Conservation (phyloP, 331 rosid genomes). For the Erythrophleum ivorense region DNA sequence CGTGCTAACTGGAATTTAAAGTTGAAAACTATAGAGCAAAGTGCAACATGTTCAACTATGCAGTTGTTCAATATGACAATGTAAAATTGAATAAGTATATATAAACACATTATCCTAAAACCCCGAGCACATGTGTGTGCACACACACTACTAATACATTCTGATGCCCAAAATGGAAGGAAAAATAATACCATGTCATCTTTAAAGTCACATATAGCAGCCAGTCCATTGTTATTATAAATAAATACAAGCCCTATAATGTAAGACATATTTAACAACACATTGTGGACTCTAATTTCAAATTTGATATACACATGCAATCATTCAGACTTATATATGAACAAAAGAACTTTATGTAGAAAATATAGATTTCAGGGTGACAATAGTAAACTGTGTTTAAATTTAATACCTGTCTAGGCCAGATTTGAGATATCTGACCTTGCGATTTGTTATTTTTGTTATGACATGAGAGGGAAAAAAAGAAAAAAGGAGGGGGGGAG, state of each 20-base stretch:
- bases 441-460: neutral
- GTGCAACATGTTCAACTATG: neutral
- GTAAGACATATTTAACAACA: neutral
- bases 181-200: neutral
- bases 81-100: neutral
- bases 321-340: neutral
- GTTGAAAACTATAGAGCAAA: neutral
- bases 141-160: neutral
- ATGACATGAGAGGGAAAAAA: neutral
- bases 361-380: neutral
- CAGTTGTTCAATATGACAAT: neutral
- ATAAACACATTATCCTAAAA: neutral
- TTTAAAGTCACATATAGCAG: neutral
- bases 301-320: constrained; percentile 2
- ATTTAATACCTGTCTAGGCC: neutral
- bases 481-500: constrained; percentile 8
- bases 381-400: neutral
- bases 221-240: neutral
- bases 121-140: neutral
- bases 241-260: neutral
- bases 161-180: constrained; percentile 12
- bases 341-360: neutral
- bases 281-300: neutral
- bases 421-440: constrained; percentile 1
- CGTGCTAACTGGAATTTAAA: neutral